These are phyloP conservation scores for Fusarium sp. DNA, from an alignment of 2,329 filamentous ascomycete species.

Conservation along the genomic window DNA sequence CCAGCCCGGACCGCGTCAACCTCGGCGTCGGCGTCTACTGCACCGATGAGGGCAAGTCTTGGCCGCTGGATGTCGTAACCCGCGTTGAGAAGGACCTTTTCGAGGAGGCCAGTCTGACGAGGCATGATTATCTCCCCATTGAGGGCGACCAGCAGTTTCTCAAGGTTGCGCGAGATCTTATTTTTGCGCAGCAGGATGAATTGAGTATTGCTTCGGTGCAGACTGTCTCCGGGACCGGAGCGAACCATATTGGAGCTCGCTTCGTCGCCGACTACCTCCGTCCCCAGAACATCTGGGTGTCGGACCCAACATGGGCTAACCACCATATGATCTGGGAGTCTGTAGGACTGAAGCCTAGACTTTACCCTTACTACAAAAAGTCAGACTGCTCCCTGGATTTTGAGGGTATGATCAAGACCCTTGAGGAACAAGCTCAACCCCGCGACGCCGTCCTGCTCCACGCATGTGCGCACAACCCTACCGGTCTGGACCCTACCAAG, in stretches of 20 bases:
- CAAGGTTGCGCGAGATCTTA: slow-evolving; percentile 35
- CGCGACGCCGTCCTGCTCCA: slow-evolving; percentile 90
- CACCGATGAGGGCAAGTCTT: slow-evolving; percentile 44
- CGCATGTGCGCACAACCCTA: slow-evolving; percentile 97
- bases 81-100: slow-evolving; percentile 39
- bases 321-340: slow-evolving; percentile 98
- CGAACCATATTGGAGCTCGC: slow-evolving; percentile 90
- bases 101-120: slow-evolving; percentile 23
- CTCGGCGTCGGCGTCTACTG: slow-evolving; percentile 45
- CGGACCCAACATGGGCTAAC: slow-evolving; percentile 96
- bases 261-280: slow-evolving; percentile 92
- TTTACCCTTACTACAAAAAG: slow-evolving; percentile 94
- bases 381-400: slow-evolving; percentile 91
- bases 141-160: slow-evolving; percentile 41
- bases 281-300: slow-evolving; percentile 86
- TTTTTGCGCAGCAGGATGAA: slow-evolving; percentile 35
- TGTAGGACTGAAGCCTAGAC: slow-evolving; percentile 79
- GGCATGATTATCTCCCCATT: slow-evolving; percentile 45
- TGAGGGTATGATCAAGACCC: slow-evolving; percentile 81
- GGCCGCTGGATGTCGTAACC: slow-evolving; percentile 39
- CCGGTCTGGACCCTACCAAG: slow-evolving; percentile 91
- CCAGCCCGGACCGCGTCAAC: slow-evolving; percentile 41
- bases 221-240: slow-evolving; percentile 96
- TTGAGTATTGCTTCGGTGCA: slow-evolving; percentile 72
- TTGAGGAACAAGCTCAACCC: slow-evolving; percentile 75